A percentile compares a stretch with the other conserved stretches of the same genome.
Evolutionary conservation across 805 yeast genomes (phyloP).

Genomic region (Starmerella davenportii): DNA sequence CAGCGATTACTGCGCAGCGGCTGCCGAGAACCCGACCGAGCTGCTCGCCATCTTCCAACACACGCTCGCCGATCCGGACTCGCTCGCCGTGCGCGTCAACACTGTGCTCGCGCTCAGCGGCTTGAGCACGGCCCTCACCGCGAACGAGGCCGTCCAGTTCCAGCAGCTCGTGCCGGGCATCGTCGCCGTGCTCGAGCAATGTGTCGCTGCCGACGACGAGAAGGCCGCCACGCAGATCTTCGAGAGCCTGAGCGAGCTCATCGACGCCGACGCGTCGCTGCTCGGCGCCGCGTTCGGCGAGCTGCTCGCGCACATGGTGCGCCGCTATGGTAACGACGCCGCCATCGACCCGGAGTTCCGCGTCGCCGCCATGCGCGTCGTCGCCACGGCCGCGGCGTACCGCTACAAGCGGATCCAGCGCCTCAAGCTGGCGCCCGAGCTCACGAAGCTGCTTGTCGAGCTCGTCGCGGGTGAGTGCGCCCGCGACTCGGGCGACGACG

Average conservation of each 20-base stretch:
- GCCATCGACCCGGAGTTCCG: constrained; percentile 62
- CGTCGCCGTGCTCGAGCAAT: constrained; percentile 63
- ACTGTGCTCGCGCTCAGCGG: constrained; percentile 70
- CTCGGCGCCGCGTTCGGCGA: constrained; percentile 57
- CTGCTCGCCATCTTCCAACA: constrained; percentile 52
- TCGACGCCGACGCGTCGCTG: constrained; percentile 57
- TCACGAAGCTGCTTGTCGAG: constrained; percentile 54
- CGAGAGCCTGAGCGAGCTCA: constrained; percentile 66
- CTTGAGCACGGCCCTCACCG: constrained; percentile 39
- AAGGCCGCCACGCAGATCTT: constrained; percentile 59
- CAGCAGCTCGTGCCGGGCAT: constrained; percentile 55
- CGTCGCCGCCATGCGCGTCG: constrained; percentile 65
- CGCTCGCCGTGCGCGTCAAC: constrained; percentile 61
- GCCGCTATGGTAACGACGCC: constrained; percentile 49
- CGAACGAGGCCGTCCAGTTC: constrained; percentile 31
- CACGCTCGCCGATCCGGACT: constrained; percentile 42
- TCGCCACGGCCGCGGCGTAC: constrained; percentile 58
- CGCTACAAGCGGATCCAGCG: constrained; percentile 65
- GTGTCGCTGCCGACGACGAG: constrained; percentile 50
- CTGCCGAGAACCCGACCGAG: constrained; percentile 29
- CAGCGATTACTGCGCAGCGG: constrained; percentile 13
- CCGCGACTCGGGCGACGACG: constrained; percentile 35
- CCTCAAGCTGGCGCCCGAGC: constrained; percentile 66
- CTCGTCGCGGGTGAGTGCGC: constrained; percentile 44
- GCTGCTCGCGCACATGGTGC: constrained; percentile 50